Conservation (phyloP, 805 yeast genomes). For the Candida nemodendra region DNA sequence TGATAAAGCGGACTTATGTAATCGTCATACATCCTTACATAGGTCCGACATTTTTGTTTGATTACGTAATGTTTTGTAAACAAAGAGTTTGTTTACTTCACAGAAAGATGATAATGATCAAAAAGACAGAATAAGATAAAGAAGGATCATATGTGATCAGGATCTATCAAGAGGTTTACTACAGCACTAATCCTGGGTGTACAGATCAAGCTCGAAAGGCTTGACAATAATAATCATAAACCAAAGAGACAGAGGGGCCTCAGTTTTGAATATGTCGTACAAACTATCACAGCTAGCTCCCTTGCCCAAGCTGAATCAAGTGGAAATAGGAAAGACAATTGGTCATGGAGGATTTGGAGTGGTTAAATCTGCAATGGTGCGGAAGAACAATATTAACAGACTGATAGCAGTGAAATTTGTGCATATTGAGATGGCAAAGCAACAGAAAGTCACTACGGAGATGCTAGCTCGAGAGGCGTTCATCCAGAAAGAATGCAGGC, state of each 20-base stretch:
- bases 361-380: conserved; percentile 48
- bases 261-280: conserved; percentile 30
- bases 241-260: no score
- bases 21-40: no score
- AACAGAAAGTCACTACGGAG: conserved; percentile 31
- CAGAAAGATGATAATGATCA: conserved; percentile 2
- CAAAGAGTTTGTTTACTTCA: no score
- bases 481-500: conserved; percentile 59
- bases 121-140: conserved; percentile 5
- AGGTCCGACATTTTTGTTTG: no score
- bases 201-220: no score
- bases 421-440: conserved; percentile 36
- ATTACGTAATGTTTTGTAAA: no score
- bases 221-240: no score
- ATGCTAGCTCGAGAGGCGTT: conserved; percentile 51
- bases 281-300: conserved; percentile 47
- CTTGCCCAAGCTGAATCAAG: conserved; percentile 47
- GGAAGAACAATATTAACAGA: conserved; percentile 34
- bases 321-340: conserved; percentile 49
- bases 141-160: conserved; percentile 1
- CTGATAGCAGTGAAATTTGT: conserved; percentile 60
- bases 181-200: no score
- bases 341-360: conserved; percentile 72
- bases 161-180: no score
- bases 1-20: no score